Percentiles rank a stretch among this genome's conserved stretches.
Evolutionary conservation across 148 eudicot species (phyloP).

Genomic region (Agrostemma githago): DNA sequence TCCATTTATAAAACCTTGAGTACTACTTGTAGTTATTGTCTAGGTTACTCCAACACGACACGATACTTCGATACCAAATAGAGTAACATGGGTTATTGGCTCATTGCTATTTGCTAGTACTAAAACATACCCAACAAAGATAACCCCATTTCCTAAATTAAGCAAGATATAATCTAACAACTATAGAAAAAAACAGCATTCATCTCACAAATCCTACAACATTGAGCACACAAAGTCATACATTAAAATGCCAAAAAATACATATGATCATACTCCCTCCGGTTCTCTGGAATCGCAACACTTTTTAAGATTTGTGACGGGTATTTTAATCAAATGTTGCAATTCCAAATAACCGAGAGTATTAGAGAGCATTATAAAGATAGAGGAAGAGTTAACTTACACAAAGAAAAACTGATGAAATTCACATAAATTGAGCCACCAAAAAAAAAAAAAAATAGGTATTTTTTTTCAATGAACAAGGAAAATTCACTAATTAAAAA

Average conservation of each 20-base stretch:
- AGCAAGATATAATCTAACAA: neutral
- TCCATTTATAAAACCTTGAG: neutral
- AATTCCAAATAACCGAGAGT: neutral
- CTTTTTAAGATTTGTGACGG: too few relatives aligned
- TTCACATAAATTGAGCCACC: conserved; percentile 16
- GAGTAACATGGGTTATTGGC: neutral
- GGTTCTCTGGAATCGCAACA: too few relatives aligned
- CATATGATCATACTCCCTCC: neutral
- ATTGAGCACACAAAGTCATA: neutral
- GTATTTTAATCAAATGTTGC: too few relatives aligned
- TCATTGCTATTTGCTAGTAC: neutral
- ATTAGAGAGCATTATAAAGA: neutral
- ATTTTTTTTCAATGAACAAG: neutral
- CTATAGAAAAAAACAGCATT: neutral
- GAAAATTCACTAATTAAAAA: conserved; percentile 9
- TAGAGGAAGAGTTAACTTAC: conserved; percentile 14
- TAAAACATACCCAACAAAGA: neutral
- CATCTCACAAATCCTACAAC: neutral
- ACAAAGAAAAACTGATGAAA: neutral
- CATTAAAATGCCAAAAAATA: neutral
- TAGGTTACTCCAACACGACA: too few relatives aligned
- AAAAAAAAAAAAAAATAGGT: neutral
- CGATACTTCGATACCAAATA: too few relatives aligned
- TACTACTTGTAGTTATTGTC: neutral
- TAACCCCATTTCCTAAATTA: conserved; percentile 4